These are phyloP conservation scores for Akebia trifoliata DNA, from an alignment of 164 flowering plant species.

Conservation along the genomic window DNA sequence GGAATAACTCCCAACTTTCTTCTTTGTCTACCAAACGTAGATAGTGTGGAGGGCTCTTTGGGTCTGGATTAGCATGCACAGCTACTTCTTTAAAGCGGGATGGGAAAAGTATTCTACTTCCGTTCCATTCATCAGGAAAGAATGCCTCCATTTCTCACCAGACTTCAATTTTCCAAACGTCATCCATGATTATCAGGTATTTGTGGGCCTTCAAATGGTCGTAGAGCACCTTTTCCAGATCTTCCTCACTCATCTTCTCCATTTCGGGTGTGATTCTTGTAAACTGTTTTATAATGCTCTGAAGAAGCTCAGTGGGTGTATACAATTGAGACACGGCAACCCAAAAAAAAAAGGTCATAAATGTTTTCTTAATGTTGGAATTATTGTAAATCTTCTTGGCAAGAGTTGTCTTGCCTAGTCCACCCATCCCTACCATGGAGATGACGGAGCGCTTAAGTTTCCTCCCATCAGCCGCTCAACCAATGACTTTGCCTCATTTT, in stretches of 20 bases:
- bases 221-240: slow-evolving; percentile 10
- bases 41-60: not conserved
- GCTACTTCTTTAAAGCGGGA: slow-evolving; percentile 23
- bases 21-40: not conserved
- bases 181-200: slow-evolving; percentile 38
- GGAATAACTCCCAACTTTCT: slow-evolving; percentile 16
- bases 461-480: slow-evolving; percentile 11
- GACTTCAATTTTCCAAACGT: slow-evolving; percentile 22
- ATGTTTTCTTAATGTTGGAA: slow-evolving; percentile 15
- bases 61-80: slow-evolving; percentile 16
- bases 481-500: slow-evolving; percentile 11
- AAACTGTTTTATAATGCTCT: slow-evolving; percentile 10
- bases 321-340: slow-evolving; percentile 18
- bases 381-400: slow-evolving; percentile 26
- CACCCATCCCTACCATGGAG: slow-evolving; percentile 32
- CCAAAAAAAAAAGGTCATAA: slow-evolving; percentile 27
- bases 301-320: slow-evolving; percentile 13
- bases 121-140: slow-evolving; percentile 15
- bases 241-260: too few species aligned
- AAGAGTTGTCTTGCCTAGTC: slow-evolving; percentile 36
- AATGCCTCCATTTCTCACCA: slow-evolving; percentile 21
- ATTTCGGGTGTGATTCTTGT: too few species aligned
- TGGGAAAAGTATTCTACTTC: slow-evolving; percentile 26
- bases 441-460: slow-evolving; percentile 9
- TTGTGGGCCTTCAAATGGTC: slow-evolving; percentile 4